Percentiles rank a stretch among this genome's conserved stretches.
These are phyloP conservation scores for Thalassiosira profunda DNA, from an alignment of 108 stramenopile genomes.

Conservation along the genomic window DNA sequence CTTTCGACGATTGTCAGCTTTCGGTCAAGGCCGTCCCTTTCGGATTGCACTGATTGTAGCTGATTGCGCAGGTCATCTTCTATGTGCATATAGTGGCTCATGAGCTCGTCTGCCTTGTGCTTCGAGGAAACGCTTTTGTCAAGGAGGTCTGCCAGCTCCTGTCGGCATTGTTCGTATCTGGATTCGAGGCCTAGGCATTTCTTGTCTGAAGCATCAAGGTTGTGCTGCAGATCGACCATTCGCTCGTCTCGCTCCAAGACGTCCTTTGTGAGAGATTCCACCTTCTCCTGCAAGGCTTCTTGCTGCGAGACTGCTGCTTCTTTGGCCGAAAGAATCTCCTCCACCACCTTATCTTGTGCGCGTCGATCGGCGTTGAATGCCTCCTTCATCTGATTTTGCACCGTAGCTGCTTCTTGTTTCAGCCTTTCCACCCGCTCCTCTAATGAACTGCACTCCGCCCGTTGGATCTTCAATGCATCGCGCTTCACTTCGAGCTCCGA, in stretches of 20 bases:
- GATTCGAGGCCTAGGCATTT: neutral
- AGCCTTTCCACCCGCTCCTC: neutral
- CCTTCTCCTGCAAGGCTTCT: neutral
- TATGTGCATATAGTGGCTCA: constrained; percentile 47
- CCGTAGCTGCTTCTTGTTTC: neutral
- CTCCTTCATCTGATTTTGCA: constrained; percentile 3
- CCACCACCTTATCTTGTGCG: constrained; percentile 12
- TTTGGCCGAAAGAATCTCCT: constrained; percentile 8
- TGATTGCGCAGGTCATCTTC: constrained; percentile 46
- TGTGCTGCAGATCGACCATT: constrained; percentile 1
- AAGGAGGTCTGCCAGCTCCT: constrained; percentile 7
- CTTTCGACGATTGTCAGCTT: constrained; percentile 18
- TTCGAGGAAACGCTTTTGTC: neutral
- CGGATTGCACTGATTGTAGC: constrained; percentile 22
- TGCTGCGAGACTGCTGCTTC: constrained; percentile 1
- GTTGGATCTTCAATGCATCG: neutral
- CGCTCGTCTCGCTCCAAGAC: constrained; percentile 1
- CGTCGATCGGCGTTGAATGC: constrained; percentile 6
- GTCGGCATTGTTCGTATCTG: constrained; percentile 6
- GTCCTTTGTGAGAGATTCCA: constrained; percentile 3
- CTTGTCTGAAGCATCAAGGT: constrained; percentile 1
- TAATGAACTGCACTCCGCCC: neutral
- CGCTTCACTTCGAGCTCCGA: constrained; percentile 1
- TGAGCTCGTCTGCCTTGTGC: constrained; percentile 18
- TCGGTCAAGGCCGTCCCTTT: constrained; percentile 21